Evolutionary conservation across 1,139 yeast species (phyloP), one percentile per base, ranked within the genome.

Genomic region (Pichia sp.): DNA sequence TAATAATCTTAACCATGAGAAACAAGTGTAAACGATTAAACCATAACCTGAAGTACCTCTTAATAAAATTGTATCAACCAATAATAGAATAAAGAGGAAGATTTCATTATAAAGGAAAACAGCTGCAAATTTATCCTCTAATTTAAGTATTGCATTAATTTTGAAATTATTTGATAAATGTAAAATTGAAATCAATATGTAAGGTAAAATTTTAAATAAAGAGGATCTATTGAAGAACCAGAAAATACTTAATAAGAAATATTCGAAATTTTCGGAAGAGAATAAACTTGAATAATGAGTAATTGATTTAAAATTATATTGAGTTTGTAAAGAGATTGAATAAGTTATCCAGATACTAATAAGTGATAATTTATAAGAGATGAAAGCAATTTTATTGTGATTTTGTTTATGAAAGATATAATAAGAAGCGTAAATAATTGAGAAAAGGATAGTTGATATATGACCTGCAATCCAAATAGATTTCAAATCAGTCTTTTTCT

Each of bases 1-100:
- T 49, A 76, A 66, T 43, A 82, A 61, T 62, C 86, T 73, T 51
- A 83, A 63, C 88, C 89, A 82, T 64, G 76, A 79, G 56, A 82
- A 77, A 42, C 72, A 60, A 43, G 69, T 54, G 58, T 78, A 79
- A 39, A 74, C 56, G 12, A 69, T 68, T 56, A 82, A 66, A 43
- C 81, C 84, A 59, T 66, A 80, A 2, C 91, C 93, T 3, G 85
- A 70, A 12, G 83, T 68, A 37, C 80, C 79, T 59, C 80, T 73
- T 58, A 79, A 71, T 43, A 79, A 59, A 19, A 79, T 42, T 0
- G 89, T 78, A 56, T 85, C 80, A 38, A 77, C 46, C 0, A 72
- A 34, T 46, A 83, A 66, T 40, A 77, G 71, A 14, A 69, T 56
- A 19, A 79, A 64, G 28, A 81, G 66, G 18, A 72, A 47, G 45